Evolutionary conservation across 768 basidiomycete species (phyloP).

Genomic region (Hygrocybe punicea): DNA sequence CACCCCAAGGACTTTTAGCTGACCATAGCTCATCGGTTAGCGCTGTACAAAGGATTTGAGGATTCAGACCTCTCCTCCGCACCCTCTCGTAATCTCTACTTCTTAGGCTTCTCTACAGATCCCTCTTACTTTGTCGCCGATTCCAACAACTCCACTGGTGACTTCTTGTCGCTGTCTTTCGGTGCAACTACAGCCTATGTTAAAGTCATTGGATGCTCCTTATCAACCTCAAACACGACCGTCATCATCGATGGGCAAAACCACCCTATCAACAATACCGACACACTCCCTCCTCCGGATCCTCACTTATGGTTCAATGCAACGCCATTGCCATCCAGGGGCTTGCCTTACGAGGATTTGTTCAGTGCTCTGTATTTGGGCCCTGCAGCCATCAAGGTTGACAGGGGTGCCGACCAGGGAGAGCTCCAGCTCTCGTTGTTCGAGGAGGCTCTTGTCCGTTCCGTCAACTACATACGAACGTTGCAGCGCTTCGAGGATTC

Average conservation of each 20-base stretch:
- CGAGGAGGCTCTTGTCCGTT: neutral
- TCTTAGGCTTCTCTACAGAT: neutral
- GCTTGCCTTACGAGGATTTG: neutral
- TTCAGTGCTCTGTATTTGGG: neutral
- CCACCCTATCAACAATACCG: neutral
- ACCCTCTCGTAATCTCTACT: constrained; percentile 1
- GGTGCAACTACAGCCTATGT: neutral
- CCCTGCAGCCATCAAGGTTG: neutral
- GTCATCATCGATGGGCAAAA: neutral
- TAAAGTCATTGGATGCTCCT: constrained; percentile 1
- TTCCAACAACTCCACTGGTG: neutral
- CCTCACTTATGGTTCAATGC: neutral
- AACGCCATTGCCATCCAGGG: neutral
- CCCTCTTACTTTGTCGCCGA: neutral
- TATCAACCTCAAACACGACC: neutral
- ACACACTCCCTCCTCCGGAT: neutral
- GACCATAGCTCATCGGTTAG: neutral
- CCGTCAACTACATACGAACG: neutral
- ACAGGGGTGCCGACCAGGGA: neutral
- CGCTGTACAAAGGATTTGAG: neutral
- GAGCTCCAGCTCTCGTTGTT: neutral
- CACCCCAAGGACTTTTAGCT: too few relatives aligned
- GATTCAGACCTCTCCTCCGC: neutral
- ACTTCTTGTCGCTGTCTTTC: neutral
- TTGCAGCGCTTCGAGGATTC: neutral